These are phyloP conservation scores for Amesomyces nigricolor DNA, from an alignment of 2,329 filamentous ascomycete species.

Conservation along the genomic window DNA sequence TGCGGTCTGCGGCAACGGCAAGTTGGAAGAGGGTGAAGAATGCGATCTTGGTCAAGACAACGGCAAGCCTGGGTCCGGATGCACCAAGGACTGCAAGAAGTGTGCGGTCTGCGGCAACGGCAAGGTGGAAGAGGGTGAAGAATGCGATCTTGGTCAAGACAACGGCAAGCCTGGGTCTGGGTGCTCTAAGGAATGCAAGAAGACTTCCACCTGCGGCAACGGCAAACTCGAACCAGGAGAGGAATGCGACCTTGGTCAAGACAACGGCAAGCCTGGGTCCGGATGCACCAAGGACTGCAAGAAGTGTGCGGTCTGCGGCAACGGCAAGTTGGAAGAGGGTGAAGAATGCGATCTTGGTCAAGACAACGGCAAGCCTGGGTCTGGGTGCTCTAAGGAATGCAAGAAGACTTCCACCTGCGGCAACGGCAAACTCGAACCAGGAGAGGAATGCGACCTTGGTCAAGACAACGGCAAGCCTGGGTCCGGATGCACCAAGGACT, in stretches of 20 bases:
- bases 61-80: not conserved
- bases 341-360: not conserved
- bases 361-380: conserved; percentile 3
- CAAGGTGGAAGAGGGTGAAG: not conserved
- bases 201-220: not conserved
- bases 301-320: not conserved
- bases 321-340: not conserved
- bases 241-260: not conserved
- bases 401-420: not conserved
- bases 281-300: conserved; percentile 8
- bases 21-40: too few relatives aligned
- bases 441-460: conserved; percentile 1
- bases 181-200: conserved; percentile 1
- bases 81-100: not conserved
- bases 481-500: too few relatives aligned
- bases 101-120: not conserved
- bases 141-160: not conserved
- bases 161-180: not conserved
- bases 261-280: conserved; percentile 10
- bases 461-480: too few relatives aligned
- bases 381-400: conserved; percentile 5
- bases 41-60: too few relatives aligned
- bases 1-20: too few relatives aligned
- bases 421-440: not conserved
- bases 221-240: not conserved